Evolutionary conservation across 2,329 filamentous ascomycete genomes (phyloP), one percentile per base, ranked within the genome.

Genomic region (Cadophora gregata): DNA sequence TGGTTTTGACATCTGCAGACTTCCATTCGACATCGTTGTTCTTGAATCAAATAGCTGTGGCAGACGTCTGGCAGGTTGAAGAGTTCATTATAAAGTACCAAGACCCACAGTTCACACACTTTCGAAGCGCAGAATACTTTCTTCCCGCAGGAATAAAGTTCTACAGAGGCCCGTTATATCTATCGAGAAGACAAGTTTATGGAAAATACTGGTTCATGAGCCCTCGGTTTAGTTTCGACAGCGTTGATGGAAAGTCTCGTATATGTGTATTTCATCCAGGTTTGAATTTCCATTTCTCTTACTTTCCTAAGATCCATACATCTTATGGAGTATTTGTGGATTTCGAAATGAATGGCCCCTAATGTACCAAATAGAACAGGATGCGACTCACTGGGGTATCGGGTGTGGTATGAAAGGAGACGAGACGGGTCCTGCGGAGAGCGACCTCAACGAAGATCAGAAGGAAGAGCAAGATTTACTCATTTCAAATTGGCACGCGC

Each of bases 1-100:
- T 42, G 38, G 38, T 42, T 16, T 16, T 42, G 38, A 16, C 16
- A 42, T 12, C 38, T 19, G 14, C 38, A 42, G 38, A 16, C 19
- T 16, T 42, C 38, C 38, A 42, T 19, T 12, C 38, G 12, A 42
- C 38, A 42, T 42, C 38, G 6, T 19, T 42, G 14, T 42, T 42
- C 38, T 42, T 42, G 14, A 42, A 42, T 12, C 38, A 42, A 16
- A 42, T 42, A 42, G 38, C 16, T 42, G 14, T 42, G 10, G 38
- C 12, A 12, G 48, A 51, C 29, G 48, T 51, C 48, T 51, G 48
- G 48, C 24, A 51, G 19, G 29, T 51, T 25, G 48, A 51, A 51
- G 48, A 51, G 24, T 51, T 27, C 48, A 12, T 51, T 27, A 27
- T 29, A 14, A 51, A 51, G 12, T 51, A 51, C 10, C 21, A 27